These are phyloP conservation scores for Trichoderma arundinaceum DNA, from an alignment of 2,329 filamentous ascomycete genomes.

Conservation along the genomic window DNA sequence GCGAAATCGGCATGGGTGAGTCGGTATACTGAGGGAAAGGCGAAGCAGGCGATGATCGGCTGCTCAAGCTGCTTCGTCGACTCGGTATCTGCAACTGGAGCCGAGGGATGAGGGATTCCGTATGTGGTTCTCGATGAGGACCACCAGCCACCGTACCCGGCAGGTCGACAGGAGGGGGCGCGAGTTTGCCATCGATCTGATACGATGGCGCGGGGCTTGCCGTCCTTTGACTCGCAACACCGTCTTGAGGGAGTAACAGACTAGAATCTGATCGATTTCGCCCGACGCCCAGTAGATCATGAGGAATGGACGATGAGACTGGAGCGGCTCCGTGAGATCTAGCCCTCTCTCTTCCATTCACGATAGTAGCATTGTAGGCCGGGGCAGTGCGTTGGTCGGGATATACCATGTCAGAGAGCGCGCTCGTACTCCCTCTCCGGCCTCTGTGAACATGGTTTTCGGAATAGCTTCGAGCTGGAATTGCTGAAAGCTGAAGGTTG, in stretches of 20 bases:
- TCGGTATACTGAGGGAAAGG: constrained; percentile 75
- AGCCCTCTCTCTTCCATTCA: constrained; percentile 34
- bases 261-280: constrained; percentile 12
- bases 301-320: constrained; percentile 15
- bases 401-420: constrained; percentile 35
- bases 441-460: constrained; percentile 40
- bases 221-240: constrained; percentile 36
- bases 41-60: constrained; percentile 56
- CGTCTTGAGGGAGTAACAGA: constrained; percentile 9
- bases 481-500: constrained; percentile 72
- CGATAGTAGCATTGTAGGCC: constrained; percentile 6
- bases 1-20: constrained; percentile 54
- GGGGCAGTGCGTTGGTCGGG: constrained; percentile 27
- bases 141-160: constrained; percentile 27
- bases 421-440: constrained; percentile 41
- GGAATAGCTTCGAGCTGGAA: constrained; percentile 66
- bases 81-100: constrained; percentile 57
- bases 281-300: constrained; percentile 3
- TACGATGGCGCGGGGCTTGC: constrained; percentile 43
- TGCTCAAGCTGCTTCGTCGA: constrained; percentile 50
- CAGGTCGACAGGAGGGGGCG: constrained; percentile 47
- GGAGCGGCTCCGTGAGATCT: constrained; percentile 32
- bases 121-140: not conserved
- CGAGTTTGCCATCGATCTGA: constrained; percentile 49
- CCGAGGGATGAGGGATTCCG: constrained; percentile 33